These are phyloP conservation scores for Marasmius fiardii DNA, from an alignment of 1,284 basidiomycete genomes.

Conservation along the genomic window DNA sequence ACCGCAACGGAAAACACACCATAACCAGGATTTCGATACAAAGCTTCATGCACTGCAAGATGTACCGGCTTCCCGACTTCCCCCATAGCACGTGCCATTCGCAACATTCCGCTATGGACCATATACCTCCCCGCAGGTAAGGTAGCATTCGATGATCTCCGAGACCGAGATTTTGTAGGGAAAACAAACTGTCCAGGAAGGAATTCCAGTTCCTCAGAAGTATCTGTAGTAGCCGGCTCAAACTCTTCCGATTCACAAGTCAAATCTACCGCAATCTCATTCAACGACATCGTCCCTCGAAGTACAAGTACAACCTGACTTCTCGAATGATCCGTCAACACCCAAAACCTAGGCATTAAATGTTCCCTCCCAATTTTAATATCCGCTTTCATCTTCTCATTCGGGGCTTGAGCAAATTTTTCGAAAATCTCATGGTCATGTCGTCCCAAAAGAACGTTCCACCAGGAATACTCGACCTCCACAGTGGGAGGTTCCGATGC, in stretches of 20 bases:
- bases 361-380: conserved; percentile 60
- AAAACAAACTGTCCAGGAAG: conserved; percentile 25
- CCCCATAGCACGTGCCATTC: conserved; percentile 78
- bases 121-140: conserved; percentile 34
- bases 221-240: conserved; percentile 39
- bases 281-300: conserved; percentile 79
- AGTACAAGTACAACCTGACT: conserved; percentile 72
- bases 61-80: conserved; percentile 74
- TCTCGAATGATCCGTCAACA: conserved; percentile 71
- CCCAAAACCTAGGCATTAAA: conserved; percentile 79
- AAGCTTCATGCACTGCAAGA: conserved; percentile 66
- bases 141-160: background rate
- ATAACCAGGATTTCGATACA: conserved; percentile 66
- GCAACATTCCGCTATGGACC: conserved; percentile 78
- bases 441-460: conserved; percentile 71
- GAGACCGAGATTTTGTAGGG: conserved; percentile 7
- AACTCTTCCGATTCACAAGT: conserved; percentile 74
- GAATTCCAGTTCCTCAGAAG: conserved; percentile 29
- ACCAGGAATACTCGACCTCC: conserved; percentile 63
- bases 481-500: conserved; percentile 28
- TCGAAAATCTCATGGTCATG: conserved; percentile 80
- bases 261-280: conserved; percentile 80
- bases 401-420: conserved; percentile 38
- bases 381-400: conserved; percentile 27
- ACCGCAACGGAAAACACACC: conserved; percentile 37